A percentile compares a stretch with the other conserved stretches of the same genome.
Evolutionary conservation across 164 flowering plant species (phyloP).

Genomic region (Tetrastigma voinierianum): DNA sequence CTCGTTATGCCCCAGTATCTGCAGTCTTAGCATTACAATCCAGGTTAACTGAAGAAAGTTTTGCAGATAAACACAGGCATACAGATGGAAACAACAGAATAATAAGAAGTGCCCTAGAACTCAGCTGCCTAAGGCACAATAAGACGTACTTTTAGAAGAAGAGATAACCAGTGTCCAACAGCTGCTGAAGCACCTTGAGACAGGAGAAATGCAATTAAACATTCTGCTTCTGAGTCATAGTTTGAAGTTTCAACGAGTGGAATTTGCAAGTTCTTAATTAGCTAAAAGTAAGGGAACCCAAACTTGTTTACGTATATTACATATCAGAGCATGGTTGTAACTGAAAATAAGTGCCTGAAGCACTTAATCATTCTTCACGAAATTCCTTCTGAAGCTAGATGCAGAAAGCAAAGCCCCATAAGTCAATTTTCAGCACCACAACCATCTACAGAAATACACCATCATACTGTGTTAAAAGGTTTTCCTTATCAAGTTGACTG

Average conservation of each 20-base stretch:
- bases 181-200: constrained; percentile 81
- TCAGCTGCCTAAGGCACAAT: not conserved
- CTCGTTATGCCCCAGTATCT: constrained; percentile 76
- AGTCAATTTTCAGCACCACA: constrained; percentile 71
- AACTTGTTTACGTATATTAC: constrained; percentile 54
- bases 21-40: constrained; percentile 58
- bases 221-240: constrained; percentile 37
- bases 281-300: constrained; percentile 43
- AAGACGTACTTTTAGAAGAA: constrained; percentile 72
- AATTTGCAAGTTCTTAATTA: constrained; percentile 17
- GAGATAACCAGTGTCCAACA: constrained; percentile 96
- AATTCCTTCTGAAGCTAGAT: constrained; percentile 87
- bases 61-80: not conserved
- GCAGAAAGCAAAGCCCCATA: constrained; percentile 78
- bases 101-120: not conserved
- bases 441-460: constrained; percentile 56
- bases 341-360: constrained; percentile 63
- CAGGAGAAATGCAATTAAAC: constrained; percentile 80
- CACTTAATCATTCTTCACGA: constrained; percentile 81
- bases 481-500: not conserved
- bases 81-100: not conserved
- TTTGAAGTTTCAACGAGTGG: constrained; percentile 7
- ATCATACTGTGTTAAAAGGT: constrained; percentile 5
- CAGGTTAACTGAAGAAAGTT: not conserved
- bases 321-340: constrained; percentile 49